Conservation (phyloP, 2,329 filamentous ascomycete species). For the Fonsecaea pugnacius region DNA sequence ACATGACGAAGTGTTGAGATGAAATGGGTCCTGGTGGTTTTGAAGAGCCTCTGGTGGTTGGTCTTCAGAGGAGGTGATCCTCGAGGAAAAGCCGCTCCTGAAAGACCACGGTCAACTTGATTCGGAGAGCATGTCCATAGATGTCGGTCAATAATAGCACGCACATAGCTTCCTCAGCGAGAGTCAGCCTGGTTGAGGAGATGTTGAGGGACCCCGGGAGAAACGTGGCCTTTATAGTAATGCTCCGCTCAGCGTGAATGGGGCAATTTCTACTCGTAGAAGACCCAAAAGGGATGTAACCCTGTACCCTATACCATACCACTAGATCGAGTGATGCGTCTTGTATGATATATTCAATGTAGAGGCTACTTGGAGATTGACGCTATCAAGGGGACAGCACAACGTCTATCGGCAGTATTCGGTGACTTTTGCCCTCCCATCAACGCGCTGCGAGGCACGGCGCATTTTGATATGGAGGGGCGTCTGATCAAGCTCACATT, state of each 20-base stretch:
- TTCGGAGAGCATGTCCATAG: not conserved
- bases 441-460: not conserved
- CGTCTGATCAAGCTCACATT: not conserved
- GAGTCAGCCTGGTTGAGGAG: not conserved
- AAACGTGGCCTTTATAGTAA: not conserved
- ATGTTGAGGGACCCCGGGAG: not conserved
- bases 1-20: slow-evolving; percentile 4
- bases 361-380: not conserved
- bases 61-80: not conserved
- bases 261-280: not conserved
- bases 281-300: not conserved
- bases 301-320: not conserved
- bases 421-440: not conserved
- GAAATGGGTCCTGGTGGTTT: not conserved
- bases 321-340: not conserved
- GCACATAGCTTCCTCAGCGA: not conserved
- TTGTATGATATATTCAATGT: not conserved
- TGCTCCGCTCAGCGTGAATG: not conserved
- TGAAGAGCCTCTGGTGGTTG: not conserved
- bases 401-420: not conserved
- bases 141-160: not conserved
- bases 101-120: not conserved
- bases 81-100: not conserved
- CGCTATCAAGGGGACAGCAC: not conserved
- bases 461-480: not conserved